phyloP scores from a whole-genome alignment of 805 yeast genomes.

The Kodamaea leandrae region DNA sequence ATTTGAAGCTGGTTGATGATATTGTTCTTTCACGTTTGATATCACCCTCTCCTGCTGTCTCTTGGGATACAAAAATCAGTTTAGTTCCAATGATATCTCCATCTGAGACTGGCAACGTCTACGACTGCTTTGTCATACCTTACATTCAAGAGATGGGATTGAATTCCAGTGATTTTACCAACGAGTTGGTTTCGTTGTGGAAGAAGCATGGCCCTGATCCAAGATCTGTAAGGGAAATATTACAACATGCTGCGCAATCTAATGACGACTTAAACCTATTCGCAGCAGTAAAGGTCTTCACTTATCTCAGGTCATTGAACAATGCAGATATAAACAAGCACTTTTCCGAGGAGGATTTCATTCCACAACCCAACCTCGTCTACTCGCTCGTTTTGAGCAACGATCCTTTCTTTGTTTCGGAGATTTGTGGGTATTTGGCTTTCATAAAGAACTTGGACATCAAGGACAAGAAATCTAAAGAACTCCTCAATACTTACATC shows the following conservation, averaged over 20 bases:
- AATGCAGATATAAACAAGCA: neutral
- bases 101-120: neutral
- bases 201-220: neutral
- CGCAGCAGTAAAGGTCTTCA: neutral
- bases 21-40: slow-evolving; percentile 9
- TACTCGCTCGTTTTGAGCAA: slow-evolving; percentile 39
- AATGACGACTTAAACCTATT: neutral
- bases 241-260: no score
- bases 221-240: neutral
- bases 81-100: neutral
- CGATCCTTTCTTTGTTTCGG: slow-evolving; percentile 47
- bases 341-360: slow-evolving; percentile 17
- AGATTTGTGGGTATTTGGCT: slow-evolving; percentile 45
- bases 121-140: neutral
- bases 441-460: slow-evolving; percentile 32
- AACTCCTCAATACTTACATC: slow-evolving; percentile 47
- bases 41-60: neutral
- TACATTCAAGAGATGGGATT: neutral
- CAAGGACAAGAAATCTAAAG: slow-evolving; percentile 21
- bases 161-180: no score
- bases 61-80: neutral
- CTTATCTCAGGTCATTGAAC: neutral
- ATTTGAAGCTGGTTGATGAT: slow-evolving; percentile 20
- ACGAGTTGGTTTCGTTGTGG: neutral
- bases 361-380: slow-evolving; percentile 39